phyloP scores from a whole-genome alignment of 2,329 filamentous ascomycete species.

The Cordyceps farinosa region DNA sequence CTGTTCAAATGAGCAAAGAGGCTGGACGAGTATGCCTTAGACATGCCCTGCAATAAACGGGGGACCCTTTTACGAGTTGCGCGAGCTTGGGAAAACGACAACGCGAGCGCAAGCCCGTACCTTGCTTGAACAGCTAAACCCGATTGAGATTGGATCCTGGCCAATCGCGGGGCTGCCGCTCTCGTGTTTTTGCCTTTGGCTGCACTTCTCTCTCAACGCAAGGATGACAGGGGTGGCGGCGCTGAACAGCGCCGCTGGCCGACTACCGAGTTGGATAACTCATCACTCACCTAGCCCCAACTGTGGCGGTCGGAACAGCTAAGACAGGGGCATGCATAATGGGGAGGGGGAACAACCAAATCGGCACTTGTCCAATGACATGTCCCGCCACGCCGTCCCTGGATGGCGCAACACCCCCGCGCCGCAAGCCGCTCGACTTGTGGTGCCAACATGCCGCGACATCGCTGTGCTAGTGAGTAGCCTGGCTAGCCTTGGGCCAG shows the following conservation, averaged over 20 bases:
- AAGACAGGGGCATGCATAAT: background rate
- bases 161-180: conserved; percentile 6
- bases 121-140: background rate
- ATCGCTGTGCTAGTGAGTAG: background rate
- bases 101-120: background rate
- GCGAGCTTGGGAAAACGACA: background rate
- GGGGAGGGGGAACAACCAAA: background rate
- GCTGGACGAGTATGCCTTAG: background rate
- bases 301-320: background rate
- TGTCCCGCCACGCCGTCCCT: background rate
- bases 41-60: background rate
- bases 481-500: no score
- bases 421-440: background rate
- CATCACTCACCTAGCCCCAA: background rate
- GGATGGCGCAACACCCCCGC: no score
- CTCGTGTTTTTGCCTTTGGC: background rate
- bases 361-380: background rate
- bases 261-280: background rate
- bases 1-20: background rate
- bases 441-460: background rate
- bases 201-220: background rate
- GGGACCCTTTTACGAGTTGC: background rate
- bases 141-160: background rate
- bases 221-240: background rate
- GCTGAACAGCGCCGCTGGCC: background rate